A percentile compares a stretch with the other conserved stretches of the same genome.
These are phyloP conservation scores for Jacaranda mimosifolia DNA, from an alignment of 257 asterid genomes.

Conservation along the genomic window DNA sequence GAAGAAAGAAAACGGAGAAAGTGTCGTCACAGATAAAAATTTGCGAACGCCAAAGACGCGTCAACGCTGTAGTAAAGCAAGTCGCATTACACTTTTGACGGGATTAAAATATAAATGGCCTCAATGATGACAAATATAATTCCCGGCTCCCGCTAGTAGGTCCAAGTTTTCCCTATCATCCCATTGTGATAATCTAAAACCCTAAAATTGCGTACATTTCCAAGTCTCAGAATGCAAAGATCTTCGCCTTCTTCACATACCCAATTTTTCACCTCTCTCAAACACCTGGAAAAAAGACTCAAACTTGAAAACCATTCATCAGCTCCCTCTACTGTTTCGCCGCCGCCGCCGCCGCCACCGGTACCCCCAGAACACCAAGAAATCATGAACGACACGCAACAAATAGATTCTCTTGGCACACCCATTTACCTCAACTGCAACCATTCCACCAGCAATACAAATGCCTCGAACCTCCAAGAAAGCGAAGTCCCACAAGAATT, in stretches of 20 bases:
- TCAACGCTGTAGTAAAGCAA: not conserved
- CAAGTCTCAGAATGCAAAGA: conserved; percentile 38
- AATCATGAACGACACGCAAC: conserved; percentile 20
- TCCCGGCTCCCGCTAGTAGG: not conserved
- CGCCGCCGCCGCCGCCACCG: conserved; percentile 16
- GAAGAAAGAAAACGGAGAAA: no score
- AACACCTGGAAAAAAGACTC: conserved; percentile 66
- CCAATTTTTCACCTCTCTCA: conserved; percentile 66
- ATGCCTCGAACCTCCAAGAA: conserved; percentile 47
- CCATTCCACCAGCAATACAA: conserved; percentile 34
- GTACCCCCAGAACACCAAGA: conserved; percentile 13
- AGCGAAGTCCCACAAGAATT: conserved; percentile 63
- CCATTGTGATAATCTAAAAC: conserved; percentile 1
- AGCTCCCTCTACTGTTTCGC: conserved; percentile 23
- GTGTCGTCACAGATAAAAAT: not conserved
- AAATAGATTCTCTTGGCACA: conserved; percentile 50
- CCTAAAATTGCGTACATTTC: conserved; percentile 28
- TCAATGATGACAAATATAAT: not conserved
- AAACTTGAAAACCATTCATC: conserved; percentile 47
- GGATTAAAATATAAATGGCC: not conserved
- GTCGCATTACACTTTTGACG: not conserved
- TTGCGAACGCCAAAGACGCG: not conserved
- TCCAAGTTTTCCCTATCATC: not conserved
- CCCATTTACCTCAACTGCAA: conserved; percentile 58
- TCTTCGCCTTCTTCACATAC: conserved; percentile 38